Percentiles rank a stretch among this genome's conserved stretches.
phyloP scores from a whole-genome alignment of 1,284 basidiomycete genomes.

The Tilletiaria anomala region DNA sequence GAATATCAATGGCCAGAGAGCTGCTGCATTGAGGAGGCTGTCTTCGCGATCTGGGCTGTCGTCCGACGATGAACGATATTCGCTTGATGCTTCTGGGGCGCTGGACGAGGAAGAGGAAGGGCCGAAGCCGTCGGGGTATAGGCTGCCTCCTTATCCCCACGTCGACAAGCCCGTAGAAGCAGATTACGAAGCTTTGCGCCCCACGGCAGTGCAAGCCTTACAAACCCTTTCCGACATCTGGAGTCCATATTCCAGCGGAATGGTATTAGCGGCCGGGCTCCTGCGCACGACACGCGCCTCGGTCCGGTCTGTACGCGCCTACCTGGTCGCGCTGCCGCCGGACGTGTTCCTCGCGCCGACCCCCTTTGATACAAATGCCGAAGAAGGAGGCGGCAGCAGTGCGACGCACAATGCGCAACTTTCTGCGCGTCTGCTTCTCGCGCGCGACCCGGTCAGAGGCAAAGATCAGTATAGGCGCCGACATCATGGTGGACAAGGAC shows the following conservation, averaged over 20 bases:
- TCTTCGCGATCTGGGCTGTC: no score
- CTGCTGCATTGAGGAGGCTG: no score
- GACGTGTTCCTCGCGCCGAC: constrained; percentile 1
- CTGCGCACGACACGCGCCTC: constrained; percentile 14
- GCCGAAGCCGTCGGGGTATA: constrained; percentile 4
- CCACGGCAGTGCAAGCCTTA: not conserved
- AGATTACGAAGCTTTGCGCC: not conserved
- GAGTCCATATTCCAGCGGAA: no score
- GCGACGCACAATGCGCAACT: constrained; percentile 1
- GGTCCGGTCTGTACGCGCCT: constrained; percentile 19
- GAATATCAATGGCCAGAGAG: no score
- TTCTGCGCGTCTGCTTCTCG: not conserved
- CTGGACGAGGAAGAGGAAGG: no score
- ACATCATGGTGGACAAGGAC: no score
- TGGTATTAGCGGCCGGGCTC: no score
- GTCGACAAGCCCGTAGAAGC: not conserved
- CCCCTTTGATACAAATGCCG: not conserved
- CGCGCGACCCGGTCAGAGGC: no score
- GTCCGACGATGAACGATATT: no score
- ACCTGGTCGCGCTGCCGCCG: constrained; percentile 14
- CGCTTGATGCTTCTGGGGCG: no score
- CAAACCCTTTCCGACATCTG: constrained; percentile 5
- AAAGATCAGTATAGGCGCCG: no score
- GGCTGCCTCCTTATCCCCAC: not conserved
- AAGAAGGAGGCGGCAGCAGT: not conserved